A percentile compares a stretch with the other conserved stretches of the same genome.
These are phyloP conservation scores for Hyphopichia wangnamkhiaoensis DNA, from an alignment of 1,139 yeast species.

Conservation along the genomic window DNA sequence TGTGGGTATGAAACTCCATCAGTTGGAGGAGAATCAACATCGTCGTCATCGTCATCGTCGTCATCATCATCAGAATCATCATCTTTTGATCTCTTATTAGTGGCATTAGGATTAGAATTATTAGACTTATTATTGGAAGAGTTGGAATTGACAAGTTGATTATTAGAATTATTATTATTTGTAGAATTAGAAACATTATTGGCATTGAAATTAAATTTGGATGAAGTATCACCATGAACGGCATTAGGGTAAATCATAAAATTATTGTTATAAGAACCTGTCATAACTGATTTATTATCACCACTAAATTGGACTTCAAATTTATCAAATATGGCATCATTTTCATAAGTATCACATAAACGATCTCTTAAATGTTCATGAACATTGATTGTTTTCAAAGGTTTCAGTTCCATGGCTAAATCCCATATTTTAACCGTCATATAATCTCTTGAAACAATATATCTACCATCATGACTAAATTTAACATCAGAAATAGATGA, in stretches of 20 bases:
- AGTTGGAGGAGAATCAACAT: conserved; percentile 29
- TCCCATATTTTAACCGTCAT: conserved; percentile 99
- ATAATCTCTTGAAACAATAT: conserved; percentile 94
- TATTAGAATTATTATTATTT: conserved; percentile 7
- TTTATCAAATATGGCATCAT: conserved; percentile 97
- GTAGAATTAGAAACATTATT: not conserved
- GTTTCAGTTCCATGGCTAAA: conserved; percentile 93
- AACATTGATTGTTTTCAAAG: conserved; percentile 89
- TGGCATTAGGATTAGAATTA: conserved; percentile 7
- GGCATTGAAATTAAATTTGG: conserved; percentile 6
- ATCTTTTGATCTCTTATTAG: conserved; percentile 21
- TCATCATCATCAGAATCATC: conserved; percentile 36
- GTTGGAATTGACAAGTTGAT: too few relatives aligned
- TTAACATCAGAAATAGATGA: conserved; percentile 92
- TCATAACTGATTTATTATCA: conserved; percentile 89
- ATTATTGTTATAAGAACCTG: conserved; percentile 96
- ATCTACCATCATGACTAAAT: conserved; percentile 89
- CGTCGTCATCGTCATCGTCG: conserved; percentile 42
- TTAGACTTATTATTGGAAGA: conserved; percentile 5
- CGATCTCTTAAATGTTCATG: conserved; percentile 94
- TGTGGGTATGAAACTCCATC: conserved; percentile 27
- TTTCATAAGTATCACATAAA: conserved; percentile 95
- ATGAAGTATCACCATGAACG: conserved; percentile 32
- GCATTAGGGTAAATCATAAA: conserved; percentile 95
- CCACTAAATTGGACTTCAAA: conserved; percentile 96